Conservation (phyloP, 495 filamentous ascomycete genomes). For the Trichocladium uniseriatum region DNA sequence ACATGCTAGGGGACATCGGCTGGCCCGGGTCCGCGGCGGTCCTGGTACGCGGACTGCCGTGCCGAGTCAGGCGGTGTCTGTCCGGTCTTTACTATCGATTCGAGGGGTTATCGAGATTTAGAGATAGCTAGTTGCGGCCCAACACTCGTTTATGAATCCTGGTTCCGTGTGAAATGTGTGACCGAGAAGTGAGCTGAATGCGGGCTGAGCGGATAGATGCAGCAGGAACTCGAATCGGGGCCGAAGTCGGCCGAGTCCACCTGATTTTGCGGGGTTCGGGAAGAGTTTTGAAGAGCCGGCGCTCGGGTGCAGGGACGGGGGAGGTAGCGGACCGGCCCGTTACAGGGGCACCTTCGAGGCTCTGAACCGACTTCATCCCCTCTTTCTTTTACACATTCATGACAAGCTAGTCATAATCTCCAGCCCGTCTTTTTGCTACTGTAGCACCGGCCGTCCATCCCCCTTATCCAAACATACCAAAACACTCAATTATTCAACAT, state of each 20-base stretch:
- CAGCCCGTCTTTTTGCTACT: too few species aligned
- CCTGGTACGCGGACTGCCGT: constrained; percentile 2
- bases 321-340: background rate
- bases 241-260: constrained; percentile 7
- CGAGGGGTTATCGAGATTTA: constrained; percentile 8
- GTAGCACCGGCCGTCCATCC: too few species aligned
- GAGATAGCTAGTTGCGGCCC: constrained; percentile 12
- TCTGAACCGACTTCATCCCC: too few species aligned
- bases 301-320: background rate
- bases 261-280: constrained; percentile 1
- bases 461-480: too few species aligned
- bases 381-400: too few species aligned
- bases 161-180: background rate
- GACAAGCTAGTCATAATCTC: too few species aligned
- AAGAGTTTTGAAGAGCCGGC: background rate
- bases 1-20: constrained; percentile 9
- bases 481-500: too few species aligned
- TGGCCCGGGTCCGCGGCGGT: constrained; percentile 7
- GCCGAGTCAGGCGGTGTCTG: constrained; percentile 16
- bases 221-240: background rate
- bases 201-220: too few species aligned
- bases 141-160: constrained; percentile 14
- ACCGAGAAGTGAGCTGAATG: background rate
- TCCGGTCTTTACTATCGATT: constrained; percentile 22
- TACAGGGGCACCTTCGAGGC: background rate